phyloP scores from a whole-genome alignment of 1,284 basidiomycete species.

The Neonothopanus nambi region DNA sequence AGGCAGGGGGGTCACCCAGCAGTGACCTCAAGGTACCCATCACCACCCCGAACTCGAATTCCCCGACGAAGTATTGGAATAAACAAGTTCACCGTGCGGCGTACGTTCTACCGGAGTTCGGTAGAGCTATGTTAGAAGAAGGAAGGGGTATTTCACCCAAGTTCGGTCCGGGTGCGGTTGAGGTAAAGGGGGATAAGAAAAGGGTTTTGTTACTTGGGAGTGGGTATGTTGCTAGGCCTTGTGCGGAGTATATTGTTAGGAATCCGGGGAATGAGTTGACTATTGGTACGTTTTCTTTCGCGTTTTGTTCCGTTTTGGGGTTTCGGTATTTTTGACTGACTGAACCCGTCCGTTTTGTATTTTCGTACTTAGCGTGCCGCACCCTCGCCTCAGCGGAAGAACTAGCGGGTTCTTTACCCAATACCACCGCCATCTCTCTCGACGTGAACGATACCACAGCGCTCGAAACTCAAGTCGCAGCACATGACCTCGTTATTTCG shows the following conservation, averaged over 20 bases:
- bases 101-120: conserved; percentile 94
- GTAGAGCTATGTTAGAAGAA: conserved; percentile 73
- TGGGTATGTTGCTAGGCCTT: conserved; percentile 93
- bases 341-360: too few species aligned
- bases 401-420: conserved; percentile 69
- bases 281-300: conserved; percentile 73
- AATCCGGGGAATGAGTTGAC: conserved; percentile 85
- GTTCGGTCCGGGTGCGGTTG: conserved; percentile 56
- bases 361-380: conserved; percentile 66
- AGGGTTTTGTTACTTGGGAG: conserved; percentile 93
- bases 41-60: conserved; percentile 62
- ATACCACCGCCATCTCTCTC: conserved; percentile 75
- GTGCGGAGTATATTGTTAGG: conserved; percentile 91
- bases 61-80: conserved; percentile 91
- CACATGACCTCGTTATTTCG: conserved; percentile 93
- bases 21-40: conserved; percentile 60
- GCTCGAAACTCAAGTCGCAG: conserved; percentile 81
- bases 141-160: conserved; percentile 67
- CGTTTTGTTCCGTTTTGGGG: conserved; percentile 6
- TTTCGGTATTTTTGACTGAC: too few species aligned
- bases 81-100: conserved; percentile 79
- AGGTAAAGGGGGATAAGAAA: conserved; percentile 42
- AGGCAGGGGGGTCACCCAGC: conserved; percentile 52
- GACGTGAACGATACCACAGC: conserved; percentile 78
- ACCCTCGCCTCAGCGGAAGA: conserved; percentile 76